Base-by-base conservation (phyloP, 345 rosid genomes). In the Microthlaspi erraticum region DNA sequence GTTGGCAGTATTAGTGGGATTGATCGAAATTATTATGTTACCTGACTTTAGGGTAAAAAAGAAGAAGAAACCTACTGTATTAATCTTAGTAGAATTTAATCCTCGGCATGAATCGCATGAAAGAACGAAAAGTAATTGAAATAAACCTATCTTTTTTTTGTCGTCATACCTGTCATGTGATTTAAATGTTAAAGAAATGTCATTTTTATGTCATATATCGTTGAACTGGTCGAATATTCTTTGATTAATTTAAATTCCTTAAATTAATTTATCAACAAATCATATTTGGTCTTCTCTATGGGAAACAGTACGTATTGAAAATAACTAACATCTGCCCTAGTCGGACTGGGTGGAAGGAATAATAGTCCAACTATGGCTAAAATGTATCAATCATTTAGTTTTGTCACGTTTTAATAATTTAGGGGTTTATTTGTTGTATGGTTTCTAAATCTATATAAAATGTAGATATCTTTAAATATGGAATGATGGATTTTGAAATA, bases 31-130 rank as follows among this genome's bases (percentile, higher is more conserved):
- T 38, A 75, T 75, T 52, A 68, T 75, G 74, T 61, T 67, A 64
- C 64, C 60, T 60, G 37, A 16, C 63, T 75, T 60, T 52, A 48
- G 4, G 2, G 16, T 51, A 9, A 12, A 59, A 42, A 20, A 20
- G 23, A 60, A 46, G 38, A 38, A 20, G 45, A 66, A 74, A 56
- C 63, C n/a, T n/a, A n/a, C n/a, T n/a, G 60, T 42, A 7, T 34
- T 60, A 68, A 16, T 13, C 14, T 8, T 8, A n/a, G 10, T 44
- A 29, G 53, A 60, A 67, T 61, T n/a, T 32, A 53, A 61, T 75
- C 68, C 59, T n/a, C n/a, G n/a, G n/a, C n/a, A n/a, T n/a, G n/a
- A n/a, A 68, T 59, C 70, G 74, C 79, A 62, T 46, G 70, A 68
- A 36, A 75, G 59, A 26, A 54, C 74, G 79, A 61, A 75, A 68